Conservation (phyloP, 1,284 basidiomycete genomes). For the Leccinum subatratum region DNA sequence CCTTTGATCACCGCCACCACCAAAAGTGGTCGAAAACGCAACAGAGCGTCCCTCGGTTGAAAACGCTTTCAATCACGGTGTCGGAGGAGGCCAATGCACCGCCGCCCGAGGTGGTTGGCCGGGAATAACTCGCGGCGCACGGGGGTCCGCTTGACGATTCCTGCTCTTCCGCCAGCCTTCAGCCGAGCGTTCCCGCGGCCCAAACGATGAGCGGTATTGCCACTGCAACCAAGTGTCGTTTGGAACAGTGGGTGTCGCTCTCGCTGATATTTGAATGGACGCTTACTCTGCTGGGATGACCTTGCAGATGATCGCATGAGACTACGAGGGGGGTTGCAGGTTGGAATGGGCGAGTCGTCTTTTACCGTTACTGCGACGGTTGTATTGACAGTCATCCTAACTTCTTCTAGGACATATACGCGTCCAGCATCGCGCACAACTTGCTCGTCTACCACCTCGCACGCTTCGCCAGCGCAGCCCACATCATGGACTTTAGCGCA, state of each 20-base stretch:
- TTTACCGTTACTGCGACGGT: slow-evolving; percentile 3
- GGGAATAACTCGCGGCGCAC: slow-evolving; percentile 19
- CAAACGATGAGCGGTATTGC: slow-evolving; percentile 65
- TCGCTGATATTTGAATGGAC: background rate
- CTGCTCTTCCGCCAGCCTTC: slow-evolving; percentile 19
- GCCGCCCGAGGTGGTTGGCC: slow-evolving; percentile 2
- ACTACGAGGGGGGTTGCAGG: slow-evolving; percentile 57
- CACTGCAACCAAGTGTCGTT: slow-evolving; percentile 73
- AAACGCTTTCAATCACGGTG: slow-evolving; percentile 12
- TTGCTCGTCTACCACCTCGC: slow-evolving; percentile 67
- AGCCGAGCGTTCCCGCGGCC: slow-evolving; percentile 27
- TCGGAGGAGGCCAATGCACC: slow-evolving; percentile 16
- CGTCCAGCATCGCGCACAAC: slow-evolving; percentile 51
- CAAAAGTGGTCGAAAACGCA: slow-evolving; percentile 31
- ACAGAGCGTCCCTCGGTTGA: slow-evolving; percentile 30
- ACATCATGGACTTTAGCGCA: slow-evolving; percentile 71
- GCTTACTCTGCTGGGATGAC: slow-evolving; percentile 12
- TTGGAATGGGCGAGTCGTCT: slow-evolving; percentile 66
- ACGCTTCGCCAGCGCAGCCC: slow-evolving; percentile 68
- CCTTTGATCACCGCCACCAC: slow-evolving; percentile 12
- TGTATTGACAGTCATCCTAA: background rate
- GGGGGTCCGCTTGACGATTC: slow-evolving; percentile 41
- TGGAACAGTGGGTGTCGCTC: slow-evolving; percentile 54
- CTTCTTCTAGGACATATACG: slow-evolving; percentile 55
- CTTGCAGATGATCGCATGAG: slow-evolving; percentile 78